Percentiles rank a stretch among this genome's conserved stretches.
These are phyloP conservation scores for Elaphomyces granulatus DNA, from an alignment of 495 filamentous ascomycete species.

Conservation along the genomic window DNA sequence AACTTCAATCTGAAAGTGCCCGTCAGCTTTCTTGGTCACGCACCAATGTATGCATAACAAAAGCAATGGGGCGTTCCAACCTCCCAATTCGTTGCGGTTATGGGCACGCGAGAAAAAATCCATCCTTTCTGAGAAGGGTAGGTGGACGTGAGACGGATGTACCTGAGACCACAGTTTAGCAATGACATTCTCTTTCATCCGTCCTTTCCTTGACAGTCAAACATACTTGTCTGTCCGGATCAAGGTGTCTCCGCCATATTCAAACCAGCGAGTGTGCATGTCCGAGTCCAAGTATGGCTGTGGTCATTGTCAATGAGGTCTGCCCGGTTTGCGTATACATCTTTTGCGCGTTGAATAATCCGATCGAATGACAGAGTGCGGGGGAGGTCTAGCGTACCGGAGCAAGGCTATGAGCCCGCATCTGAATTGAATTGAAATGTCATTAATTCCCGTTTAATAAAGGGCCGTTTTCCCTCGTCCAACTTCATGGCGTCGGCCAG, in stretches of 20 bases:
- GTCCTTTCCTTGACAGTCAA: background rate
- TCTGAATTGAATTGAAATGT: too few species aligned
- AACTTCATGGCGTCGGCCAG: too few species aligned
- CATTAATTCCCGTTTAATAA: too few species aligned
- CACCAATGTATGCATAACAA: too few species aligned
- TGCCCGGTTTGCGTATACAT: too few species aligned
- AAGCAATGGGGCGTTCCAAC: too few species aligned
- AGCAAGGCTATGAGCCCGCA: slow-evolving; percentile 62
- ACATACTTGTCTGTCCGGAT: slow-evolving; percentile 80
- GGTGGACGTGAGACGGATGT: slow-evolving; percentile 85
- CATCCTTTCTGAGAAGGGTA: slow-evolving; percentile 79
- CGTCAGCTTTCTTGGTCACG: slow-evolving; percentile 8
- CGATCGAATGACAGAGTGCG: background rate
- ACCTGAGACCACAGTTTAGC: slow-evolving; percentile 36
- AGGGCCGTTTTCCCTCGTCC: too few species aligned
- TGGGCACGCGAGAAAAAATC: slow-evolving; percentile 82
- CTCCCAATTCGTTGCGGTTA: slow-evolving; percentile 99
- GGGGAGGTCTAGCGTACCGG: slow-evolving; percentile 19
- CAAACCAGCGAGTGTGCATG: slow-evolving; percentile 98
- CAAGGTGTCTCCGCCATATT: slow-evolving; percentile 95
- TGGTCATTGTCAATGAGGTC: slow-evolving; percentile 18
- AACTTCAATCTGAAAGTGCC: slow-evolving; percentile 61
- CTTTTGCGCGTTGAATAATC: too few species aligned
- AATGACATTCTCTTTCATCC: background rate
- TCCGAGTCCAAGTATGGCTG: slow-evolving; percentile 96